Evolutionary conservation across 306 rosid species (phyloP), one percentile per base, ranked within the genome.

Genomic region (Amphicarpaea edgeworthii): DNA sequence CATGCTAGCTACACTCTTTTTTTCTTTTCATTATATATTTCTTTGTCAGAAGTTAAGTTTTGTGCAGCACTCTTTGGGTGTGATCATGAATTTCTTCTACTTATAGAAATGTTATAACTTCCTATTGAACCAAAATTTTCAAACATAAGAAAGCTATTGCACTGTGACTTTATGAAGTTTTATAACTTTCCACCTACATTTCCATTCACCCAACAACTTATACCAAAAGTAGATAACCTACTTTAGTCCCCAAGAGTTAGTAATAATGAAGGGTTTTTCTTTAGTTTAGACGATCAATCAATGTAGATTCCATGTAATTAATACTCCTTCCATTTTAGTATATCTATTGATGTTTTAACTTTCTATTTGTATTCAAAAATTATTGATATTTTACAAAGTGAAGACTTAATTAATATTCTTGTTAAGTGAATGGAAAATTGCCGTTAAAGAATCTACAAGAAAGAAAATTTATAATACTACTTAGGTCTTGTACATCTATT

Each of bases 131-230:
- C 24, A n/a, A 8, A 28, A 46, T 26, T 37, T 37, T 40, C 26
- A 15, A 47, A 43, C 47, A 17, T 26, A 23, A 42, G 30, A 30
- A 57, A 26, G 70, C 60, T 1, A 15, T 17, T 16, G 34, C 46
- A 73, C 30, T n/a, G 1, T 12, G 37, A 32, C 50, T 62, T 26
- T 11, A 43, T 19, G 1, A 41, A 32, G 9, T 55, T 42, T 42
- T 15, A 32, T 59, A 3, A 0, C 77, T 37, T 37, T 32, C 82
- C 34, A 70, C 45, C 61, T 46, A 45, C 1, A 38, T n/a, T 19
- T 12, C 3, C n/a, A 32, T 77, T 20, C n/a, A 45, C 47, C 61
- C 70, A 69, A 32, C 76, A 9, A 69, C 62, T 21, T 14, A 10
- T 51, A 8, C 66, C 5, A 41, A 53, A 42, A 4, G 10, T 16